Conservation (phyloP, 306 rosid genomes). For the Datisca glomerata region DNA sequence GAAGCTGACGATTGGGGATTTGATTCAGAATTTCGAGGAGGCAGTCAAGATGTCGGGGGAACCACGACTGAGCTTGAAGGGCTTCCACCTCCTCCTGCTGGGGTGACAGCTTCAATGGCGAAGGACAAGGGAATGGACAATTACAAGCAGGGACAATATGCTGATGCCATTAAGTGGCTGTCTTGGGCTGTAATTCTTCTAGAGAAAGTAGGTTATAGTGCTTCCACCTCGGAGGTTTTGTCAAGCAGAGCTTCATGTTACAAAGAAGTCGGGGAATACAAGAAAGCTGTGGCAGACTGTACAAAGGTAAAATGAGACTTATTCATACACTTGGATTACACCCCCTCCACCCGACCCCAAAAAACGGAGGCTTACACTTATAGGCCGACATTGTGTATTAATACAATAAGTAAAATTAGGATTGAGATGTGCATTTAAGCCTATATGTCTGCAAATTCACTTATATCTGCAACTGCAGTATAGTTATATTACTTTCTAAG, state of each 20-base stretch:
- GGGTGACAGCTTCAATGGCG: slow-evolving; percentile 57
- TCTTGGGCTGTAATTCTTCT: slow-evolving; percentile 85
- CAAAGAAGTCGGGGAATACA: slow-evolving; percentile 97
- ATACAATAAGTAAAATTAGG: too few species aligned
- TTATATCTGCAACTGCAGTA: too few species aligned
- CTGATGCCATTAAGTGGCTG: slow-evolving; percentile 96
- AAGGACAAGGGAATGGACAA: slow-evolving; percentile 84
- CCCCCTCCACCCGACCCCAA: too few species aligned
- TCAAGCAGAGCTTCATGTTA: slow-evolving; percentile 94
- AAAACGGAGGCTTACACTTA: too few species aligned
- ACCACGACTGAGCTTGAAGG: slow-evolving; percentile 92
- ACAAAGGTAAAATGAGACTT: slow-evolving; percentile 44
- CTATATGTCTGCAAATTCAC: too few species aligned
- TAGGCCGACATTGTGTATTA: too few species aligned
- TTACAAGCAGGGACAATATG: slow-evolving; percentile 93
- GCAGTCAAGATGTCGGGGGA: slow-evolving; percentile 44
- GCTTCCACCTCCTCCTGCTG: slow-evolving; percentile 96
- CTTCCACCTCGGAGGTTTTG: slow-evolving; percentile 46
- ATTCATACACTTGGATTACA: not conserved
- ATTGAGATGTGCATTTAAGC: too few species aligned
- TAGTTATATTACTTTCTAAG: too few species aligned
- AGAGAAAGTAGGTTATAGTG: slow-evolving; percentile 58
- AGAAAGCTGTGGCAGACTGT: slow-evolving; percentile 97
- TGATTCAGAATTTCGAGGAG: slow-evolving; percentile 59
- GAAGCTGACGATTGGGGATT: slow-evolving; percentile 79